Percentiles rank a stretch among this genome's conserved stretches.
Conservation (phyloP, 495 filamentous ascomycete genomes). For the Penicillium fimorum region DNA sequence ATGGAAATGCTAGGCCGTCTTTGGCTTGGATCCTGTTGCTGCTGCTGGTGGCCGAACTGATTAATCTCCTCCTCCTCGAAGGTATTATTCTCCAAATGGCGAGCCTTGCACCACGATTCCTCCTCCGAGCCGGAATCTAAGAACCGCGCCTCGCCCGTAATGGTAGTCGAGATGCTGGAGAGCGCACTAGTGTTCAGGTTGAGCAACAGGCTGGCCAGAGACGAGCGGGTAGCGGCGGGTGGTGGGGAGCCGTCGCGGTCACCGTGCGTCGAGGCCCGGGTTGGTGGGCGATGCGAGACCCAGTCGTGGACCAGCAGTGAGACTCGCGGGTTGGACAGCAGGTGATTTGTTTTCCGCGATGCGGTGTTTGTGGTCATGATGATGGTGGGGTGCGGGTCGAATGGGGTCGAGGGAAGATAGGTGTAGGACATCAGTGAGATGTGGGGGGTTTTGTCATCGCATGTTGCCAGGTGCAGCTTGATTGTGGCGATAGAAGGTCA, state of each 20-base stretch:
- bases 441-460: constrained; percentile 77
- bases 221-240: constrained; percentile 61
- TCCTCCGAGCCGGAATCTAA: constrained; percentile 70
- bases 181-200: constrained; percentile 87
- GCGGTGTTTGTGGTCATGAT: constrained; percentile 92
- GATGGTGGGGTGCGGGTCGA: constrained; percentile 67
- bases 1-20: constrained; percentile 56
- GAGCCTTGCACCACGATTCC: constrained; percentile 74
- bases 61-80: constrained; percentile 57
- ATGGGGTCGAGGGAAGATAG: constrained; percentile 84
- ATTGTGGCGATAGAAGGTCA: constrained; percentile 2
- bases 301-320: constrained; percentile 97
- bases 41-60: constrained; percentile 44
- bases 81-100: constrained; percentile 89
- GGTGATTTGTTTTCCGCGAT: constrained; percentile 85
- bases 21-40: constrained; percentile 18
- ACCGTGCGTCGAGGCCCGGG: constrained; percentile 56
- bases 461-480: constrained; percentile 93
- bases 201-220: constrained; percentile 75
- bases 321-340: constrained; percentile 83
- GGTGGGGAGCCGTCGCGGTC: constrained; percentile 60
- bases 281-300: constrained; percentile 91
- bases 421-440: constrained; percentile 99
- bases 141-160: constrained; percentile 78
- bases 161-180: constrained; percentile 88